phyloP scores from a whole-genome alignment of 1,284 basidiomycete genomes.

The Jaminaea rosea region DNA sequence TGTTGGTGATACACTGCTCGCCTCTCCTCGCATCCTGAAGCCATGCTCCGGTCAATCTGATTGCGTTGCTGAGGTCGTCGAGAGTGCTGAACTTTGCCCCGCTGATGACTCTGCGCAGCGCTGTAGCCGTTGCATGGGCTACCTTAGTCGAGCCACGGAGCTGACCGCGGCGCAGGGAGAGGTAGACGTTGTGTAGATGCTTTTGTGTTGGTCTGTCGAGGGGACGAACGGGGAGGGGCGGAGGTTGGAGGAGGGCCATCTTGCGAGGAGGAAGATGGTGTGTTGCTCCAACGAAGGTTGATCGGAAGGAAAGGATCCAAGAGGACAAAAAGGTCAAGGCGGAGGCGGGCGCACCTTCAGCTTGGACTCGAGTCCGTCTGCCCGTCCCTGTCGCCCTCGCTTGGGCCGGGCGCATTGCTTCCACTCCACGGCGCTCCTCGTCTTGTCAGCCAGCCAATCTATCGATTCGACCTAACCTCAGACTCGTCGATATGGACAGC shows the following conservation, averaged over 20 bases:
- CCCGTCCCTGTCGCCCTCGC: too few species aligned
- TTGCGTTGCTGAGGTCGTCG: slow-evolving; percentile 70
- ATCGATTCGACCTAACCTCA: too few species aligned
- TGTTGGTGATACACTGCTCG: slow-evolving; percentile 90
- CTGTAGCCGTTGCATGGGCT: slow-evolving; percentile 76
- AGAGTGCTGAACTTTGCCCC: slow-evolving; percentile 77
- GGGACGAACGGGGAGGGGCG: background rate
- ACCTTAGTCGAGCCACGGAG: slow-evolving; percentile 49
- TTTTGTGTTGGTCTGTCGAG: slow-evolving; percentile 19
- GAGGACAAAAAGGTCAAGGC: too few species aligned
- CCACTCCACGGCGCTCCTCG: too few species aligned
- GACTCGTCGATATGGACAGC: too few species aligned
- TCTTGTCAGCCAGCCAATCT: too few species aligned
- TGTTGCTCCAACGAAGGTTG: too few species aligned
- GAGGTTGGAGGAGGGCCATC: background rate
- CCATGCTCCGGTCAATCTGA: slow-evolving; percentile 68
- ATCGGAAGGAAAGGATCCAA: too few species aligned
- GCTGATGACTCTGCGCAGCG: slow-evolving; percentile 78
- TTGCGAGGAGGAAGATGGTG: too few species aligned
- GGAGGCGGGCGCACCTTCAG: too few species aligned
- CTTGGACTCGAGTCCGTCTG: too few species aligned
- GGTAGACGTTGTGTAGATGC: slow-evolving; percentile 23
- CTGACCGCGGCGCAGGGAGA: slow-evolving; percentile 24
- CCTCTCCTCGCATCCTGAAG: slow-evolving; percentile 84
- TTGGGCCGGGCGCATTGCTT: too few species aligned